phyloP scores from a whole-genome alignment of 2,329 filamentous ascomycete species.

The Hymenoscyphus occultus region DNA sequence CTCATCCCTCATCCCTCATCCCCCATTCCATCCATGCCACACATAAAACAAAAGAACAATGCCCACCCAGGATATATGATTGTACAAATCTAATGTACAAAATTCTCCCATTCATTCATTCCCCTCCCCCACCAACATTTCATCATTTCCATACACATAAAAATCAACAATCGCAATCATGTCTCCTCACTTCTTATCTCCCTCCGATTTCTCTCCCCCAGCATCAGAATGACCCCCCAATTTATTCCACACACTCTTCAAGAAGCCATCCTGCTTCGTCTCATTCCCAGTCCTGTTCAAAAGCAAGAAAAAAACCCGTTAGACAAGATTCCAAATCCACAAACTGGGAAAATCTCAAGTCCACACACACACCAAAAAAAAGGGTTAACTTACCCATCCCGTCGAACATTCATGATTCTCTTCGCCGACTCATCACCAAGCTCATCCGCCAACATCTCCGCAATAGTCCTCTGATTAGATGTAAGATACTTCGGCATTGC shows the following conservation, averaged over 20 bases:
- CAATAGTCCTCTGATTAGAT: constrained; percentile 84
- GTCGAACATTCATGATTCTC: constrained; percentile 81
- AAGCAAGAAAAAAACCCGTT: neutral
- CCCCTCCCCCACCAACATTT: no score
- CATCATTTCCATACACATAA: neutral
- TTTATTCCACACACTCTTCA: constrained; percentile 92
- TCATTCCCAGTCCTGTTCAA: constrained; percentile 41
- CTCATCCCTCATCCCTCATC: no score
- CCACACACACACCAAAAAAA: neutral
- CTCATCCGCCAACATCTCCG: constrained; percentile 96
- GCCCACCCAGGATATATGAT: no score
- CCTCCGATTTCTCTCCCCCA: neutral
- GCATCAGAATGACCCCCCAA: constrained; percentile 65
- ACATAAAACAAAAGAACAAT: no score
- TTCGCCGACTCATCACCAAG: constrained; percentile 90
- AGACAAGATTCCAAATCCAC: neutral
- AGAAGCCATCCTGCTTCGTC: constrained; percentile 75
- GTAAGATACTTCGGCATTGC: constrained; percentile 92
- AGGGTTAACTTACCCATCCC: constrained; percentile 45
- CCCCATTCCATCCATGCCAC: no score
- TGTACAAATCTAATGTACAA: no score
- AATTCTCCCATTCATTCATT: no score
- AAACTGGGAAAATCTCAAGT: neutral
- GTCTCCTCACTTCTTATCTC: neutral
- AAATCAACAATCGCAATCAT: neutral